phyloP scores from a whole-genome alignment of 106 monocot genomes.

The Vanilla planifolia region DNA sequence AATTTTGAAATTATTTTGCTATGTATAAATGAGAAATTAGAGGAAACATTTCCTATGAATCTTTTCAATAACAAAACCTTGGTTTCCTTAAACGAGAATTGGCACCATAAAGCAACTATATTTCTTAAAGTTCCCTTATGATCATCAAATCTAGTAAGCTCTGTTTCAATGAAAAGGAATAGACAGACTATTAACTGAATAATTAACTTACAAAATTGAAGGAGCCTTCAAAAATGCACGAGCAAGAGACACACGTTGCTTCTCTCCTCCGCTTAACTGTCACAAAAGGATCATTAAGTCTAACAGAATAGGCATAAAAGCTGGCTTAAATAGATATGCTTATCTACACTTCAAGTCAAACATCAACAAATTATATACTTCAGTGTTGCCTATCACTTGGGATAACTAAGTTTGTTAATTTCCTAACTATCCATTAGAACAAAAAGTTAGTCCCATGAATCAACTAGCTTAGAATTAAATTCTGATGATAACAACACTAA shows the following conservation, averaged over 20 bases:
- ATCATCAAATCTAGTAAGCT: background rate
- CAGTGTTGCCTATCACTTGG: no score
- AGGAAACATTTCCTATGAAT: background rate
- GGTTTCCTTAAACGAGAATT: background rate
- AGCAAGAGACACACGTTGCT: constrained; percentile 96
- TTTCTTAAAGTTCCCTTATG: background rate
- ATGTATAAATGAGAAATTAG: background rate
- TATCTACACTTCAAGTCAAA: no score
- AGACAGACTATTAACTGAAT: background rate
- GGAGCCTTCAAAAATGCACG: constrained; percentile 94
- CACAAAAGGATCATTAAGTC: background rate
- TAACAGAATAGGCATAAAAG: background rate
- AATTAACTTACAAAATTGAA: constrained; percentile 72
- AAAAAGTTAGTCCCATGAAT: no score
- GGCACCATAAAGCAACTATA: background rate
- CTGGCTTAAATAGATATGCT: background rate
- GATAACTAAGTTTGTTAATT: no score
- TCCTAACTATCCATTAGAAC: no score
- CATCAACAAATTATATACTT: no score
- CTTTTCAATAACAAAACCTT: background rate
- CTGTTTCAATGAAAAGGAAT: background rate
- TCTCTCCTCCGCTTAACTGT: constrained; percentile 98
- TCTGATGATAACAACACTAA: no score
- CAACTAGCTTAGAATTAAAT: no score
- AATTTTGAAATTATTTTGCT: no score